A percentile compares a stretch with the other conserved stretches of the same genome.
Evolutionary conservation across 805 yeast species (phyloP).

Genomic region (Saturnispora besseyi): DNA sequence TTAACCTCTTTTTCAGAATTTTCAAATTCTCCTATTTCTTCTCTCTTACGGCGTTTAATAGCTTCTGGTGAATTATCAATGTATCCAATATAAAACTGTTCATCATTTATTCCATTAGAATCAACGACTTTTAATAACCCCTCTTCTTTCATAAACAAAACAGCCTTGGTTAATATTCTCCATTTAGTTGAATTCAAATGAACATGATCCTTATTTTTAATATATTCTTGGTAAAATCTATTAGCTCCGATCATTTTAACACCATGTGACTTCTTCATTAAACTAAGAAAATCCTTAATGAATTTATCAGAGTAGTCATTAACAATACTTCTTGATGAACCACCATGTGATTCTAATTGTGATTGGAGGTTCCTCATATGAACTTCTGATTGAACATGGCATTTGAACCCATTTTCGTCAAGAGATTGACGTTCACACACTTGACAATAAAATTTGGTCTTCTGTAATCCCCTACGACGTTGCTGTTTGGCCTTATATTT

Average conservation of each 20-base stretch:
- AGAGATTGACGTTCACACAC: conserved; percentile 88
- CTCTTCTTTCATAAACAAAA: conserved; percentile 46
- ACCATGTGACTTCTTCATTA: conserved; percentile 66
- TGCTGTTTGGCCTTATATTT: conserved; percentile 39
- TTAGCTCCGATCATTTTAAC: conserved; percentile 74
- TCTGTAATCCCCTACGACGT: conserved; percentile 80
- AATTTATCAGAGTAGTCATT: conserved; percentile 55
- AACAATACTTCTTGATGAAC: conserved; percentile 28
- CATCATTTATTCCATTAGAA: conserved; percentile 26
- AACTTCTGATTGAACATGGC: conserved; percentile 76
- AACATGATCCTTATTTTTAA: conserved; percentile 70
- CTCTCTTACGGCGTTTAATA: conserved; percentile 31
- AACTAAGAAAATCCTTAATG: conserved; percentile 50
- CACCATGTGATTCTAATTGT: conserved; percentile 36
- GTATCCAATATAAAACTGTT: conserved; percentile 34
- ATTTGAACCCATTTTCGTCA: conserved; percentile 91
- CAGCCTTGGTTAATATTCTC: conserved; percentile 59
- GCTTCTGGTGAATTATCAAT: conserved; percentile 48
- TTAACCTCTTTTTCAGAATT: conserved; percentile 36
- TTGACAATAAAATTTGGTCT: conserved; percentile 82
- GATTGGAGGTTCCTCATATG: conserved; percentile 51
- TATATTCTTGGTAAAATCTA: conserved; percentile 83
- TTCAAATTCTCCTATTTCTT: conserved; percentile 27
- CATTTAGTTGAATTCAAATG: conserved; percentile 89
- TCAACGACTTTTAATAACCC: conserved; percentile 38